Evolutionary conservation across 768 basidiomycete genomes (phyloP).

Genomic region (Leccinum ochraceum): DNA sequence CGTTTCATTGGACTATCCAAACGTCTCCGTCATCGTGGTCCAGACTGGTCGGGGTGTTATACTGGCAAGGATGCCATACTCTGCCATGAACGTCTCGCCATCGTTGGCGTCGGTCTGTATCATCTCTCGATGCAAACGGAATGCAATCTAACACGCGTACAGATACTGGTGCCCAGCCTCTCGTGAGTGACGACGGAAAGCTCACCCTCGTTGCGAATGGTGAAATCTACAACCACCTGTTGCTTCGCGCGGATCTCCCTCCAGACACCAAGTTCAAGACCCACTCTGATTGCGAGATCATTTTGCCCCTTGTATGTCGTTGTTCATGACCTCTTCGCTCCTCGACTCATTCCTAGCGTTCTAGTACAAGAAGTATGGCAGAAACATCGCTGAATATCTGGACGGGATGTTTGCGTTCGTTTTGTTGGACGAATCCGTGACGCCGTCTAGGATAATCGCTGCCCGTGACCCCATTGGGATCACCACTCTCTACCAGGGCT

Average conservation of each 20-base stretch:
- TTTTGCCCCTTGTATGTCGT: conserved; percentile 78
- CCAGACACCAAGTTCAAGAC: conserved; percentile 85
- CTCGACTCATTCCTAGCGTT: conserved; percentile 1
- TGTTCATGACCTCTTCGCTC: not conserved
- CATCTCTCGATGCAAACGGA: not conserved
- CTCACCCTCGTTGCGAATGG: conserved; percentile 91
- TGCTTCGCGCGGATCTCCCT: conserved; percentile 68
- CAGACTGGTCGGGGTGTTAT: conserved; percentile 98
- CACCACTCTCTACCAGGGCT: conserved; percentile 97
- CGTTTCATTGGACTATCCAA: conserved; percentile 85
- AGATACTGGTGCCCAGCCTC: conserved; percentile 98
- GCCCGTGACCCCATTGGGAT: conserved; percentile 98
- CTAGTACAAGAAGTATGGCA: conserved; percentile 85
- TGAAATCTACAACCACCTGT: conserved; percentile 97
- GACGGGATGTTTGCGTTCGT: conserved; percentile 99
- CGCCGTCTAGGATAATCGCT: conserved; percentile 89
- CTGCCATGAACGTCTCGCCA: conserved; percentile 94
- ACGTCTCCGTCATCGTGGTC: conserved; percentile 89
- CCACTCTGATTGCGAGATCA: conserved; percentile 97
- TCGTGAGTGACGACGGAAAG: conserved; percentile 84
- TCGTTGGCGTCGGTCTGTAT: conserved; percentile 92
- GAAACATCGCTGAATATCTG: conserved; percentile 71
- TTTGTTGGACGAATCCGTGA: conserved; percentile 88
- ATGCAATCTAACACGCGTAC: conserved; percentile 6
- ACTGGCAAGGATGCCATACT: conserved; percentile 82